Evolutionary conservation across 75 land plant genomes (phyloP).

Genomic region (Chamaecyparis obtusa): DNA sequence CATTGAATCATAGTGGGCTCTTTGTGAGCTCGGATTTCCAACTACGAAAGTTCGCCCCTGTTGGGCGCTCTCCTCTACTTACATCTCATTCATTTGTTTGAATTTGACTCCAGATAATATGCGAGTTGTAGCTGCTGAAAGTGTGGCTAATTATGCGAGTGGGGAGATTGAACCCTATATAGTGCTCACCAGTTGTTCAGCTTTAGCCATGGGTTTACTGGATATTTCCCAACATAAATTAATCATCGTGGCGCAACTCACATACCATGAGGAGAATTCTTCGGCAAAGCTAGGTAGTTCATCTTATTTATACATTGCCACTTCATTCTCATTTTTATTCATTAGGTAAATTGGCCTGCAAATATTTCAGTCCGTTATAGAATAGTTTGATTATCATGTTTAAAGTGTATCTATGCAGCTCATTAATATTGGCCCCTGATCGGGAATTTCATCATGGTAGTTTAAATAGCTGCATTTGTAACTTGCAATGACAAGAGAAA

Average conservation of each 20-base stretch:
- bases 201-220: constrained; percentile 2
- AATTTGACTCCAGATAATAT: not conserved
- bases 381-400: not conserved
- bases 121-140: constrained; percentile 1
- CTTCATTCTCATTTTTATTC: not conserved
- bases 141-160: not conserved
- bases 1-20: too few species aligned
- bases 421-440: not conserved
- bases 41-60: not conserved
- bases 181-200: not conserved
- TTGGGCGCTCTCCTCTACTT: not conserved
- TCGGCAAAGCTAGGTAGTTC: not conserved
- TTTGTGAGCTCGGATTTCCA: too few species aligned
- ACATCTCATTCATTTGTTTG: not conserved
- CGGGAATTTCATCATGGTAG: not conserved
- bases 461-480: not conserved
- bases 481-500: not conserved
- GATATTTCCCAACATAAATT: not conserved
- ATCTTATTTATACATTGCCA: not conserved
- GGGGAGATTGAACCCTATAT: constrained; percentile 1
- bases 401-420: not conserved
- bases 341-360: not conserved
- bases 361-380: too few species aligned
- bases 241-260: not conserved
- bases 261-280: not conserved